Percentiles rank a stretch among this genome's conserved stretches.
phyloP scores from a whole-genome alignment of 108 stramenopile genomes.

The Poteriospumella lacustris region DNA sequence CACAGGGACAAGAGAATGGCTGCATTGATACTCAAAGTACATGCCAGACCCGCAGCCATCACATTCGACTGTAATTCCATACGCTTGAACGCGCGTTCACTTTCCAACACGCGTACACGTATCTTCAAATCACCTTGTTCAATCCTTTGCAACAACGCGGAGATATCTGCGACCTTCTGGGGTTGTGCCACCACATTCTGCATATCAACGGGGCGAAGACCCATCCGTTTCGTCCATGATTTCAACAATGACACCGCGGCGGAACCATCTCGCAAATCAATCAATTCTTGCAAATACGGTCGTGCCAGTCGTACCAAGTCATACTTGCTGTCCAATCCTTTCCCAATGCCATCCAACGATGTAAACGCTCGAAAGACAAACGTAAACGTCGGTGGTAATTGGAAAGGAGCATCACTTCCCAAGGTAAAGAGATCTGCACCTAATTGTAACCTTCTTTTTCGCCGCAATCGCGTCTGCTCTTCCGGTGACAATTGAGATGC shows the following conservation, averaged over 20 bases:
- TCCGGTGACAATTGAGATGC: not conserved
- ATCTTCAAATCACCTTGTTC: constrained; percentile 28
- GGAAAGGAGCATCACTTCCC: constrained; percentile 57
- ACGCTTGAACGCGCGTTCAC: constrained; percentile 45
- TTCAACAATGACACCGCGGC: constrained; percentile 43
- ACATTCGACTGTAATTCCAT: constrained; percentile 37
- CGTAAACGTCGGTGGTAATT: constrained; percentile 91
- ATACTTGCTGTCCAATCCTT: constrained; percentile 74
- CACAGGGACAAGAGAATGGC: constrained; percentile 39
- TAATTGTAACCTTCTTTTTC: constrained; percentile 32
- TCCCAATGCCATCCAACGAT: constrained; percentile 92
- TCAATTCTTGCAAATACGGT: constrained; percentile 85
- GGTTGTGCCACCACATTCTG: not conserved
- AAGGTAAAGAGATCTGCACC: constrained; percentile 49
- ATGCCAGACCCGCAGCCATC: constrained; percentile 40
- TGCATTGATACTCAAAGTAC: constrained; percentile 42
- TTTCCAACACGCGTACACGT: constrained; percentile 42
- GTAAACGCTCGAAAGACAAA: constrained; percentile 94
- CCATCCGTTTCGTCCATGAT: constrained; percentile 32
- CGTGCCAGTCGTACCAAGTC: constrained; percentile 85
- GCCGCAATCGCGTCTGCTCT: not conserved
- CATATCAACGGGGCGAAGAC: constrained; percentile 29
- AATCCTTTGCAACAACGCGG: not conserved
- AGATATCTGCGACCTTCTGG: not conserved
- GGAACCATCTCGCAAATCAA: constrained; percentile 63